These are phyloP conservation scores for Amphirosellinia nigrospora DNA, from an alignment of 495 filamentous ascomycete species.

Conservation along the genomic window DNA sequence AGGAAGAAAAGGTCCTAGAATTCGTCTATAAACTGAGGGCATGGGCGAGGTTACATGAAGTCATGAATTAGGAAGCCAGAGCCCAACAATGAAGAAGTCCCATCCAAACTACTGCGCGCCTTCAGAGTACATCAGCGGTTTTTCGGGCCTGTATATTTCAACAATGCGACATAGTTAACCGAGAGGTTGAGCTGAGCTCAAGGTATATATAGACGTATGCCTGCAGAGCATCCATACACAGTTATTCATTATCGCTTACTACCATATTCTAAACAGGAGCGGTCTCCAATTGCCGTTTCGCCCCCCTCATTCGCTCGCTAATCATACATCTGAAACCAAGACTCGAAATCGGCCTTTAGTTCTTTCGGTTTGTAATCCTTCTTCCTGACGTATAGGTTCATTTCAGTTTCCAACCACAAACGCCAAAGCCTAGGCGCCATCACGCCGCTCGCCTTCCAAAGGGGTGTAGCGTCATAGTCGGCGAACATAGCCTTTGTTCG, in stretches of 20 bases:
- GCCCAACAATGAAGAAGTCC: no score
- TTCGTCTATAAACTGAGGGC: no score
- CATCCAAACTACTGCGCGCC: no score
- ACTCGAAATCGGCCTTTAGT: background rate
- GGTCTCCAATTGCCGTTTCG: background rate
- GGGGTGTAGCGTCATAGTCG: background rate
- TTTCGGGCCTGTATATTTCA: no score
- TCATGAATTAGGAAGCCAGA: no score
- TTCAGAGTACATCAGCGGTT: no score
- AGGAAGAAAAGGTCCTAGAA: no score
- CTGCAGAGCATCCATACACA: no score
- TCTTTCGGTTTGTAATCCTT: background rate
- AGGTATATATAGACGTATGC: background rate
- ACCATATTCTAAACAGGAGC: background rate
- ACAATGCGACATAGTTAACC: no score
- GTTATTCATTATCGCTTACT: background rate
- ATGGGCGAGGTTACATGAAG: no score
- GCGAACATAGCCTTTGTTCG: conserved; percentile 5
- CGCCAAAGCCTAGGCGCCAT: background rate
- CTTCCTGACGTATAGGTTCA: background rate
- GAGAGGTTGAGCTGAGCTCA: no score
- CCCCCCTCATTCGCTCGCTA: background rate
- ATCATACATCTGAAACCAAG: background rate
- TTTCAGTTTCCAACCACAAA: background rate
- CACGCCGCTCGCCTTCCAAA: background rate